Conservation (phyloP, 2,329 filamentous ascomycete genomes). For the Huntiella abstrusa region DNA sequence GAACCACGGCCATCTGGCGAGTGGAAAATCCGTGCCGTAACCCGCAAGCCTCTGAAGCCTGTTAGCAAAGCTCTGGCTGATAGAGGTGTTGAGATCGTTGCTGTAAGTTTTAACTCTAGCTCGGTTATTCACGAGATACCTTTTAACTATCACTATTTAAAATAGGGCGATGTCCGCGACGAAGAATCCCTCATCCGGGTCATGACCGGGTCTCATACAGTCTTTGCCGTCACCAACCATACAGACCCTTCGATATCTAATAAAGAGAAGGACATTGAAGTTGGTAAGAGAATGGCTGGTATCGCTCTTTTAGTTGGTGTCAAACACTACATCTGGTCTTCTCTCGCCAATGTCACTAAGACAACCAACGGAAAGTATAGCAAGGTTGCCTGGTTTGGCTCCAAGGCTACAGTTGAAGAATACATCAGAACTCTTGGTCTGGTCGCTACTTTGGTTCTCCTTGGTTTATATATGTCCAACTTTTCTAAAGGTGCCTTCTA, state of each 20-base stretch:
- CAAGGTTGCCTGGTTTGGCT: conserved; percentile 33
- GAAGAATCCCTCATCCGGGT: conserved; percentile 22
- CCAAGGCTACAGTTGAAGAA: conserved; percentile 35
- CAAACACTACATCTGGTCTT: conserved; percentile 28
- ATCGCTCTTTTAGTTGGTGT: conserved; percentile 25
- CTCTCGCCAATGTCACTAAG: conserved; percentile 22
- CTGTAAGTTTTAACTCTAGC: conserved; percentile 14
- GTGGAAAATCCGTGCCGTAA: conserved; percentile 28
- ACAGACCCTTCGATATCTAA: conserved; percentile 5
- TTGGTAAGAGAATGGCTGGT: conserved; percentile 28
- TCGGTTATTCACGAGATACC: not conserved
- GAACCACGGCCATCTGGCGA: conserved; percentile 25
- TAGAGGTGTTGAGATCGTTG: conserved; percentile 25
- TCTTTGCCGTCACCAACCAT: conserved; percentile 24
- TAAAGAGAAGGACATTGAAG: conserved; percentile 24
- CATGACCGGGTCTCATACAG: conserved; percentile 24
- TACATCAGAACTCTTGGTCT: conserved; percentile 33
- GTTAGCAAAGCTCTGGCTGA: conserved; percentile 21
- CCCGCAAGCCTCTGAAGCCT: conserved; percentile 23
- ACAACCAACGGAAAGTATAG: conserved; percentile 20
- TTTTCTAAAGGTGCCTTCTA: conserved; percentile 15
- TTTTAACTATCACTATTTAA: not conserved
- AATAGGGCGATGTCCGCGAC: conserved; percentile 14
- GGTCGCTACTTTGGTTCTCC: conserved; percentile 30
- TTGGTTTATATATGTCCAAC: conserved; percentile 39